A percentile compares a stretch with the other conserved stretches of the same genome.
phyloP scores from a whole-genome alignment of 495 filamentous ascomycete species.

The Annulohypoxylon nitens region DNA sequence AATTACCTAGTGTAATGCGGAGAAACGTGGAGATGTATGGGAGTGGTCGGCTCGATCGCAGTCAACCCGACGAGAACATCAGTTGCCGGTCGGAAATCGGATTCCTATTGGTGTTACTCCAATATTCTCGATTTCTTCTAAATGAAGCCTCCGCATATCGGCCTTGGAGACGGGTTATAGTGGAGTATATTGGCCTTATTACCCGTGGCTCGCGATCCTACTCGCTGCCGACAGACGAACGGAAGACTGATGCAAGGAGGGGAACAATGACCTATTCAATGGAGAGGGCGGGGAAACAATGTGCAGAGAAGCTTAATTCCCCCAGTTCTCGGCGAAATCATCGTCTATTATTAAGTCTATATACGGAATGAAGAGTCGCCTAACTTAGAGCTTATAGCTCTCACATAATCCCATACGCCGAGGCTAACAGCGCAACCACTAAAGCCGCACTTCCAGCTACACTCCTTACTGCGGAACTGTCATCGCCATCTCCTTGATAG shows the following conservation, averaged over 20 bases:
- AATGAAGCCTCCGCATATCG: conserved; percentile 2
- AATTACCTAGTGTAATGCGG: conserved; percentile 3
- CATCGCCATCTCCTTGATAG: conserved; percentile 5
- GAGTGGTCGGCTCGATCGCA: conserved; percentile 8
- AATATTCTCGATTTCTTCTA: neutral
- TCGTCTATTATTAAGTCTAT: conserved; percentile 1
- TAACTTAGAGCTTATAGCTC: neutral
- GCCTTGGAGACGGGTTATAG: conserved; percentile 6
- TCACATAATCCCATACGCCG: conserved; percentile 5
- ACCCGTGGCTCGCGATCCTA: conserved; percentile 3
- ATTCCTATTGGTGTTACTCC: neutral
- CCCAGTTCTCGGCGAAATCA: neutral
- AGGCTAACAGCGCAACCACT: conserved; percentile 7
- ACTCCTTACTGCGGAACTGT: conserved; percentile 8
- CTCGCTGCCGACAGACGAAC: conserved; percentile 1
- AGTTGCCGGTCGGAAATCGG: conserved; percentile 9
- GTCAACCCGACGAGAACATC: conserved; percentile 7
- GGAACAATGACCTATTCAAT: neutral
- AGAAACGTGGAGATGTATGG: neutral
- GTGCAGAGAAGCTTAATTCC: neutral
- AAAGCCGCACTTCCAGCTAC: conserved; percentile 14
- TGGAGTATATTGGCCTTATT: neutral
- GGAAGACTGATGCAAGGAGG: neutral
- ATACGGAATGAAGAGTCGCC: neutral
- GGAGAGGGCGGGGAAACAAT: neutral